phyloP scores from a whole-genome alignment of 257 asterid species.

The Penstemon newberryi region DNA sequence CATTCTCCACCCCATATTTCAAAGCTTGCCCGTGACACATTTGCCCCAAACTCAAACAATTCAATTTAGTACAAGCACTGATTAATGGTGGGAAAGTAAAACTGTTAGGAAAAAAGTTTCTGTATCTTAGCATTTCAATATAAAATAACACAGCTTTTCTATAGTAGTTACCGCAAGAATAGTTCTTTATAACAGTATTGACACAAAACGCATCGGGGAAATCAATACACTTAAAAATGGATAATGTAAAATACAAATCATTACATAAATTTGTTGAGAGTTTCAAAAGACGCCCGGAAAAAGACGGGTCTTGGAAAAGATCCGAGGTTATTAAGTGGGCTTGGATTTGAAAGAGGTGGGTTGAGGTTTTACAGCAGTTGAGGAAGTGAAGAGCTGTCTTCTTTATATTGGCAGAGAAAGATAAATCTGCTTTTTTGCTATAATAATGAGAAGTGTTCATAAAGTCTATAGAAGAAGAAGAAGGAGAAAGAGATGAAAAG shows the following conservation, averaged over 20 bases:
- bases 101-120: constrained; percentile 48
- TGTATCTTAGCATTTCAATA: constrained; percentile 50
- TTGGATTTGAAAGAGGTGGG: constrained; percentile 55
- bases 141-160: constrained; percentile 47
- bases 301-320: constrained; percentile 51
- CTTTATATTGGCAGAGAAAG: constrained; percentile 23
- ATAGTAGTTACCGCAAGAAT: constrained; percentile 40
- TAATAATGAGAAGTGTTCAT: not conserved
- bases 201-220: constrained; percentile 61
- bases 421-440: not conserved
- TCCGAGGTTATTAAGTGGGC: constrained; percentile 53
- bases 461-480: no score
- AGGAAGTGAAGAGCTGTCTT: constrained; percentile 43
- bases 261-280: constrained; percentile 39
- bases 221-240: constrained; percentile 43
- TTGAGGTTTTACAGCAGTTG: constrained; percentile 40
- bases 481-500: constrained; percentile 19
- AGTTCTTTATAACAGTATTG: constrained; percentile 58
- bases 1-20: constrained; percentile 55
- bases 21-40: constrained; percentile 65
- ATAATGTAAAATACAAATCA: constrained; percentile 38
- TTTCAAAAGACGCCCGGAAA: constrained; percentile 59
- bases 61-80: constrained; percentile 55
- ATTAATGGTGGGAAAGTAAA: constrained; percentile 63
- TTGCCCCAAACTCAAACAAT: constrained; percentile 45